Base-by-base conservation (phyloP, 805 yeast species). In the Pichia californica region DNA sequence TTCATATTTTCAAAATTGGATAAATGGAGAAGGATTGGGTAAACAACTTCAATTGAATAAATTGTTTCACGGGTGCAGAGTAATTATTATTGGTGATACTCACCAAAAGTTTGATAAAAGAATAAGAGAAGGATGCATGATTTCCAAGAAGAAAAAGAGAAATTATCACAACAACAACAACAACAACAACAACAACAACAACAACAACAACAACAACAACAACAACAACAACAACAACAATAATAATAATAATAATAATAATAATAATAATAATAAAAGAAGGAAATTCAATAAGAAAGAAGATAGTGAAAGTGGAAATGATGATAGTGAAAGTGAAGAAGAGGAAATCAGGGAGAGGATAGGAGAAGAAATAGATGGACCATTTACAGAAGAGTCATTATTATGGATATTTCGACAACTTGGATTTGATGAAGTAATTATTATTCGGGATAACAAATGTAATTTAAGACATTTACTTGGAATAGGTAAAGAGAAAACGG, bases 21-120 rank as follows among this genome's bases (percentile, higher is more conserved):
- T 62, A 2, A 36, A 43, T 0, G 67, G 67, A 0, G 37, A 38
- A 0, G 31, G 49, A 1, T 54, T 81, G 31, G 39, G 52, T 4
- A 51, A 61, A 3, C 88, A 81, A 49, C 49, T 73, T 0, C 48
- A 49, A 1, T 66, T 71, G 43, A 76, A 76, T 48, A 47, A 48
- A 18, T 49, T 71, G 7, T 60, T 79, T 41, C 36, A 48, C 0
- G 61, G 62, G 1, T 56, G 50, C 41, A 44, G 53, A 2, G 61
- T 75, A 3, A 41, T 78, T 4, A 54, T 76, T 3, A 66, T 63
- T 48, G 41, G 60, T 54, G 38, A 40, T 64, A 44, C 54, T 59
- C 48, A 40, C 9, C 15, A 23, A 5, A 13, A 20, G 2, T 34
- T 43, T 19, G 19, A 28, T 7, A 18, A 28, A 20, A 31, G 31